Percentiles rank a stretch among this genome's conserved stretches.
Evolutionary conservation across 345 rosid genomes (phyloP).

Genomic region (Diplotaxis tenuifolia): DNA sequence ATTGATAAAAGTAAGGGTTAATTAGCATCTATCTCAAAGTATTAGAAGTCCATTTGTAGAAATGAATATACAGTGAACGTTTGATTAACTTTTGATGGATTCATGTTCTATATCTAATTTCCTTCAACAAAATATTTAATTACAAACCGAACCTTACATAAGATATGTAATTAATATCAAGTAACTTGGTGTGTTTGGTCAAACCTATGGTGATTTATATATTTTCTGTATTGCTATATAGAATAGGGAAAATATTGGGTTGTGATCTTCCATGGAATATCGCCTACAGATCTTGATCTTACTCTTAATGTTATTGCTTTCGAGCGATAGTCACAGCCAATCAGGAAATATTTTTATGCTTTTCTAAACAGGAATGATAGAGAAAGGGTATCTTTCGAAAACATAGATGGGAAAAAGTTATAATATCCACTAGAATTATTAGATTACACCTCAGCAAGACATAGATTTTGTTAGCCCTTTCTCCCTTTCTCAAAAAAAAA

Average conservation of each 20-base stretch:
- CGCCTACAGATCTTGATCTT: background rate
- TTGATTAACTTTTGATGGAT: no score
- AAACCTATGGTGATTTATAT: background rate
- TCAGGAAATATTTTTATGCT: no score
- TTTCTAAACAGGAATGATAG: background rate
- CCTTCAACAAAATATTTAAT: no score
- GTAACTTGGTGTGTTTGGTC: background rate
- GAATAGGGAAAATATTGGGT: background rate
- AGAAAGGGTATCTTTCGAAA: background rate
- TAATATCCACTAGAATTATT: background rate
- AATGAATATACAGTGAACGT: no score
- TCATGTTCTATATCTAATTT: no score
- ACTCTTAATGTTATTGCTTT: background rate
- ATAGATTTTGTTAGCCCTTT: no score
- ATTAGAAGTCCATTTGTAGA: no score
- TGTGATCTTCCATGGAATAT: background rate
- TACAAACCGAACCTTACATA: no score
- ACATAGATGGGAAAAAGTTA: no score
- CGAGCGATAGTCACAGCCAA: background rate
- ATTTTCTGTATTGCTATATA: background rate
- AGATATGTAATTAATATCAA: background rate
- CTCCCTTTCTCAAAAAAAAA: no score
- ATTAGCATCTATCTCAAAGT: no score
- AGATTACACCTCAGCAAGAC: background rate
- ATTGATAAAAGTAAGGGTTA: no score